phyloP scores from a whole-genome alignment of 2,329 filamentous ascomycete species.

The Epichloe sp. region DNA sequence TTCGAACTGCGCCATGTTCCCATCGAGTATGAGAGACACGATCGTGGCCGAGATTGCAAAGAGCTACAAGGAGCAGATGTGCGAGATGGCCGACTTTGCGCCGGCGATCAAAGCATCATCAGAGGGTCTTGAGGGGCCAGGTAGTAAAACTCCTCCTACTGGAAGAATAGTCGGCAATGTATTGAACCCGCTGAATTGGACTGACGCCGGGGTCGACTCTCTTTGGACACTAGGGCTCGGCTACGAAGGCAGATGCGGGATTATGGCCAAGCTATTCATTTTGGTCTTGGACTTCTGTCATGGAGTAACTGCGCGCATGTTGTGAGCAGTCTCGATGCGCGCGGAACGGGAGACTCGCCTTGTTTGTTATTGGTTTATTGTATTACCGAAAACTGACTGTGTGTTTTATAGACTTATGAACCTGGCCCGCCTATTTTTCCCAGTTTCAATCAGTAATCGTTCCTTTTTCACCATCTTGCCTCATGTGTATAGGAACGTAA shows the following conservation, averaged over 20 bases:
- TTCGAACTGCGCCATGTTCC: constrained; percentile 7
- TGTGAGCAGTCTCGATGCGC: not conserved
- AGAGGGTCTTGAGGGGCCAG: no score
- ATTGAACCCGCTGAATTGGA: constrained; percentile 1
- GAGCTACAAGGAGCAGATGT: not conserved
- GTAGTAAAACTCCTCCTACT: not conserved
- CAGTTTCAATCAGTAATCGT: no score
- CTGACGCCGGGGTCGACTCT: constrained; percentile 1
- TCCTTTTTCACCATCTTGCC: no score
- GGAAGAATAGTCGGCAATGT: not conserved
- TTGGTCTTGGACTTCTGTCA: not conserved
- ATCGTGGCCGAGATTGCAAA: constrained; percentile 17
- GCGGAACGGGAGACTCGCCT: no score
- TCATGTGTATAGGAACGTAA: no score
- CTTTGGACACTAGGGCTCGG: not conserved
- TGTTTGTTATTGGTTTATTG: no score
- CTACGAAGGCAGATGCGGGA: not conserved
- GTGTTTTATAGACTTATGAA: no score
- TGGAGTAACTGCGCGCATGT: not conserved
- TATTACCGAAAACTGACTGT: no score
- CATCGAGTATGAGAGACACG: constrained; percentile 11
- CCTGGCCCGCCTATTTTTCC: no score
- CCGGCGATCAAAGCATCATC: not conserved
- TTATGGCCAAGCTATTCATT: constrained; percentile 1
- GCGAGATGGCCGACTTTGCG: constrained; percentile 2